Base-by-base conservation (phyloP, 345 rosid species). In the Rhodomyrtus tomentosa region DNA sequence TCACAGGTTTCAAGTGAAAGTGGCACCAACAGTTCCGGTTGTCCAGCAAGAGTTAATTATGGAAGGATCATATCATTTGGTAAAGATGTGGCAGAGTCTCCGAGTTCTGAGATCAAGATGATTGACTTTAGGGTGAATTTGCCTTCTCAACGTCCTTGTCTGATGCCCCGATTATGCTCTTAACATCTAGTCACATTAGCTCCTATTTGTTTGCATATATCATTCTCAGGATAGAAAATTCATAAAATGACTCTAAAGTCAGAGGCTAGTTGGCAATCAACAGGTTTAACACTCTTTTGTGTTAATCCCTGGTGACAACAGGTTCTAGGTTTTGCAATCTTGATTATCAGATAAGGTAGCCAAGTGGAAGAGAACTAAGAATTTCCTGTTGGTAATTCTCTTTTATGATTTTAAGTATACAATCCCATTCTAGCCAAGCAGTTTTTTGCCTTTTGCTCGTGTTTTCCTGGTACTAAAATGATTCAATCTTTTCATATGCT, bases 31-130 rank as follows among this genome's bases (percentile, higher is more conserved):
- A 87, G 49, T 55, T 81, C 85, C 86, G 50, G 81, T 87, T 89
- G 93, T 87, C 89, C 85, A 85, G 84, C 56, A 79, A 90, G 87
- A 82, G 92, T 87, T 53, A 89, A 94, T 82, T 95, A 94, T 84
- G 99, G 99, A 82, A 93, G 98, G 90, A 91, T 97, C 74, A 89
- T 97, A 88, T 97, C 99, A 38, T 95, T 97, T 82, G 96, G 98
- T 80, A 93, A 90, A 90, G 96, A 93, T 53, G 91, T 92, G 25
- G 98, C 96, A 1, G 96, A 93, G 89, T 93, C 94, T 84, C 90
- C 83, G 7, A 82, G 96, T 20, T 90, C 96, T 50, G 91, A 94
- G 82, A 89, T 97, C 82, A 91, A 92, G 88, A 92, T 92, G 84
- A 92, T 94, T 50, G 99, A 97, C 80, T 95, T 95, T 84, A 93